Conservation (phyloP, 345 rosid genomes). For the Syzygium jambos region DNA sequence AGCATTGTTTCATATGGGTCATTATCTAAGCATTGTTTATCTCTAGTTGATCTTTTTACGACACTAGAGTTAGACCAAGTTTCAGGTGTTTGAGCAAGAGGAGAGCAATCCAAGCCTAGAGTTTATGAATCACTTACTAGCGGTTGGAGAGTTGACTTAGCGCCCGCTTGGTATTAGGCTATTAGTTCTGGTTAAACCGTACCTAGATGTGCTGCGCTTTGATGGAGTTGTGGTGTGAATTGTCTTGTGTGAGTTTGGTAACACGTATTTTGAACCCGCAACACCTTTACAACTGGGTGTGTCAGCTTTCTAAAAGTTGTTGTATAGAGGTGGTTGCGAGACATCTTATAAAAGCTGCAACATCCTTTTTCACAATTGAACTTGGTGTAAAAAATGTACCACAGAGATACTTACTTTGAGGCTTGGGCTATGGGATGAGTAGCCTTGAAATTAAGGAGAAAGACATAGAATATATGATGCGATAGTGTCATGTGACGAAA, state of each 20-base stretch:
- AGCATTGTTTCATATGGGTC: not conserved
- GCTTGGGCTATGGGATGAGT: not conserved
- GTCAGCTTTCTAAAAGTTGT: not conserved
- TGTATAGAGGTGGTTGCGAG: not conserved
- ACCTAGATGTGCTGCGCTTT: not conserved
- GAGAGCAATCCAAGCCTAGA: not conserved
- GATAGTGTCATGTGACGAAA: not conserved
- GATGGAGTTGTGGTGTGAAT: not conserved
- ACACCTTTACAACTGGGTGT: not conserved
- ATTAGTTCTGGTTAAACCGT: not conserved
- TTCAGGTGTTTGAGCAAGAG: not conserved
- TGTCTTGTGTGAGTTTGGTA: not conserved
- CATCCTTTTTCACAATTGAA: not conserved
- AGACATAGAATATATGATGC: not conserved
- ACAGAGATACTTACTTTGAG: not conserved
- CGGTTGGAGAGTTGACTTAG: not conserved
- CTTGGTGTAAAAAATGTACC: not conserved
- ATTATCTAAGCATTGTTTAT: not conserved
- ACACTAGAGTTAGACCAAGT: not conserved
- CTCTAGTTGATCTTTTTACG: not conserved
- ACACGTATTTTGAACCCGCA: not conserved
- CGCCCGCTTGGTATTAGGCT: not conserved
- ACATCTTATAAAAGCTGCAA: not conserved
- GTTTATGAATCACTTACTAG: not conserved
- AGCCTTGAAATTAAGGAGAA: not conserved